phyloP scores from a whole-genome alignment of 441 rosid species.

The California macrophylla region DNA sequence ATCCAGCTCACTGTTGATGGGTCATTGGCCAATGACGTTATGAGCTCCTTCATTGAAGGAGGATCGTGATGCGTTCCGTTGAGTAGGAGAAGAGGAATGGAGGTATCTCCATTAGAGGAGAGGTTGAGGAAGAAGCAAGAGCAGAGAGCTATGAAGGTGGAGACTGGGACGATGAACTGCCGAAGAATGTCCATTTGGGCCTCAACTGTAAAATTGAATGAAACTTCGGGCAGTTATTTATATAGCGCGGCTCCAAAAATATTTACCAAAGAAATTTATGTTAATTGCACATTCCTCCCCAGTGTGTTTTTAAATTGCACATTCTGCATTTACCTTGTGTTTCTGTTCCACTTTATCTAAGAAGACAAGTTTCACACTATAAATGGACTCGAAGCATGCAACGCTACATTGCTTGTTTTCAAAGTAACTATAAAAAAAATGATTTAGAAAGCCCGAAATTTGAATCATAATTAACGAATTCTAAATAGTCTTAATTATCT shows the following conservation, averaged over 20 bases:
- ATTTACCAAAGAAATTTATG: background rate
- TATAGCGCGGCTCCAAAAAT: background rate
- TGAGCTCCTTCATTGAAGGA: background rate
- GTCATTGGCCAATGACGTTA: background rate
- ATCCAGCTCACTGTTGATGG: background rate
- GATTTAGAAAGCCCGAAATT: too few species aligned
- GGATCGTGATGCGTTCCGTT: background rate
- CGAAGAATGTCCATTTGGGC: background rate
- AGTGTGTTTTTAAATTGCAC: background rate
- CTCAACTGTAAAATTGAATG: background rate
- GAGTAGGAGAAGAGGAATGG: background rate
- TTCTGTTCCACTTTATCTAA: background rate
- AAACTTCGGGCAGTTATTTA: background rate
- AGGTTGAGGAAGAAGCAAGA: background rate
- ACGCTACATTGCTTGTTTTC: too few species aligned
- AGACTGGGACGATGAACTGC: background rate
- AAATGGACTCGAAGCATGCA: too few species aligned
- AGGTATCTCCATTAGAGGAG: background rate
- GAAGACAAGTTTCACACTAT: too few species aligned
- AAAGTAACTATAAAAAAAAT: too few species aligned
- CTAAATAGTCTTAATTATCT: too few species aligned
- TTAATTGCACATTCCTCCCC: background rate
- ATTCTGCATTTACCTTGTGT: too few species aligned
- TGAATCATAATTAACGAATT: too few species aligned
- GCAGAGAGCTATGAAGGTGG: background rate